Percentiles rank a stretch among this genome's conserved stretches.
Conservation (phyloP, 2,329 filamentous ascomycete species). For the Colletotrichum plurivorum region DNA sequence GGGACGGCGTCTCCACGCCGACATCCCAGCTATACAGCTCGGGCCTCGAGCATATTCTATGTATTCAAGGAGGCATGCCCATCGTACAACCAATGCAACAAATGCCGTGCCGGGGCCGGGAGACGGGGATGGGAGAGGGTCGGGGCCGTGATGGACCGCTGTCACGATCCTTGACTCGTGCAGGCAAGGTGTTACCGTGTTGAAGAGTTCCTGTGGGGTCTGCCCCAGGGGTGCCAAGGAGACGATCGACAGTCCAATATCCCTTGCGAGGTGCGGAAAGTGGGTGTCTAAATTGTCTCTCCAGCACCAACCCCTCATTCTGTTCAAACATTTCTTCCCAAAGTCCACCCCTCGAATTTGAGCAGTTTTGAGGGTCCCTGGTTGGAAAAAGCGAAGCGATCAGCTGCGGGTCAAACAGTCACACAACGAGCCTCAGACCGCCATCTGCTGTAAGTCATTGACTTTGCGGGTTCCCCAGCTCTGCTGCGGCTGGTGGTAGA, state of each 20-base stretch:
- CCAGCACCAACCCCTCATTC: neutral
- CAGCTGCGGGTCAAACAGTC: too few relatives aligned
- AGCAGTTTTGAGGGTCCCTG: too few relatives aligned
- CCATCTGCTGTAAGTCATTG: too few relatives aligned
- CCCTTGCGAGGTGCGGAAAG: neutral
- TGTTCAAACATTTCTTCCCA: neutral
- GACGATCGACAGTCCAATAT: neutral
- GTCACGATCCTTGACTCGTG: conserved; percentile 17
- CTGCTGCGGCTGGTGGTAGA: too few relatives aligned
- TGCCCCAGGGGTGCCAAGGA: neutral
- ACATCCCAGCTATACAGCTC: too few relatives aligned
- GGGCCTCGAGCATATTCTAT: too few relatives aligned
- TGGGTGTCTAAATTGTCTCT: neutral
- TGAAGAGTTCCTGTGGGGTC: neutral
- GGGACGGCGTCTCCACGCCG: neutral
- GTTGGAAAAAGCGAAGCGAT: too few relatives aligned
- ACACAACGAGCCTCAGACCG: too few relatives aligned
- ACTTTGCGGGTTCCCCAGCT: too few relatives aligned
- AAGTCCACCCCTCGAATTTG: too few relatives aligned
- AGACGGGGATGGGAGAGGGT: neutral
- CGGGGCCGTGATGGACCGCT: conserved; percentile 4
- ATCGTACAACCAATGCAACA: neutral
- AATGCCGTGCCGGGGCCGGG: conserved; percentile 2
- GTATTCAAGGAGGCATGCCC: neutral
- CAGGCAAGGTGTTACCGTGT: neutral